These are phyloP conservation scores for Phytophthora ramorum DNA, from an alignment of 352 stramenopile genomes.

Conservation along the genomic window DNA sequence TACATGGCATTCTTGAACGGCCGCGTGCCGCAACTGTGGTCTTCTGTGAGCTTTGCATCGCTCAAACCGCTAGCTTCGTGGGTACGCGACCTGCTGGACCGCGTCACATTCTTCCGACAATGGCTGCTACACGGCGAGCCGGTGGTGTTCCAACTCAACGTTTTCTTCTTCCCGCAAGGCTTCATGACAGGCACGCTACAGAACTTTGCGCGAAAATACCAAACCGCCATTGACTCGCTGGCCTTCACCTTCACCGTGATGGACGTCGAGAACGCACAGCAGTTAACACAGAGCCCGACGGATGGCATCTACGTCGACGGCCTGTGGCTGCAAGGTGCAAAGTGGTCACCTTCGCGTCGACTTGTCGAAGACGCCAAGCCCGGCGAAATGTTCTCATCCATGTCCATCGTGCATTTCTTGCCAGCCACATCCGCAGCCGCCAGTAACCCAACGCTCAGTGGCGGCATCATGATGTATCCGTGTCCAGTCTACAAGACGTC, in stretches of 20 bases:
- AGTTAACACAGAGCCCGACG: constrained; percentile 68
- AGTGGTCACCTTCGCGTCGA: constrained; percentile 78
- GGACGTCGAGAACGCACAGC: constrained; percentile 57
- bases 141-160: constrained; percentile 89
- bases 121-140: constrained; percentile 94
- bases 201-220: constrained; percentile 95
- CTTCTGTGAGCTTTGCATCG: constrained; percentile 90
- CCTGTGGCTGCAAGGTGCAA: constrained; percentile 88
- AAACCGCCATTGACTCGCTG: constrained; percentile 94
- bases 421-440: constrained; percentile 58
- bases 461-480: constrained; percentile 68
- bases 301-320: constrained; percentile 95
- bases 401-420: constrained; percentile 92
- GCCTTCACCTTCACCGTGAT: constrained; percentile 92
- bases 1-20: constrained; percentile 95
- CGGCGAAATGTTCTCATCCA: constrained; percentile 93
- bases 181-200: constrained; percentile 97
- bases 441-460: constrained; percentile 38
- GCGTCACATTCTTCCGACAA: constrained; percentile 92
- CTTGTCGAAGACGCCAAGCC: constrained; percentile 84
- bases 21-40: constrained; percentile 90
- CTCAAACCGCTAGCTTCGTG: constrained; percentile 94
- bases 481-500: constrained; percentile 96
- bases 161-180: constrained; percentile 96
- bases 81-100: constrained; percentile 90